Base-by-base conservation (phyloP, 352 stramenopile species). In the Pythium pyrilobum region DNA sequence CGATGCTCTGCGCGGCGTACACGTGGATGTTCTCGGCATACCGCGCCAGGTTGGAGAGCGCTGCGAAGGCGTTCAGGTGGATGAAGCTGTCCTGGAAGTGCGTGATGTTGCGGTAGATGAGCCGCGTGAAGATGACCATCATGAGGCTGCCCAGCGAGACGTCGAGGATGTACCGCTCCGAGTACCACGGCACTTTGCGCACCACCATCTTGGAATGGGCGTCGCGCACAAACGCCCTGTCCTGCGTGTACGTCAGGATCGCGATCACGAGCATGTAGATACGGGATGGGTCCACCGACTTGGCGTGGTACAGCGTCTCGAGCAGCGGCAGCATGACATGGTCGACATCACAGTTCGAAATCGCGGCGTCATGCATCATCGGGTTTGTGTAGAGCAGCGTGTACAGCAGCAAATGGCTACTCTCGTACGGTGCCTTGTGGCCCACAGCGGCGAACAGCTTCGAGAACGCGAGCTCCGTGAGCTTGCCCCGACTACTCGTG, bases 81-180 rank as follows among this genome's bases (percentile, higher is more conserved):
- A 93, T 74, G 33, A 88, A 86, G 18, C 71, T 84, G 59, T 93
- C 82, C 32, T 89, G 80, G 44, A 88, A 87, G 38, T 85, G 71
- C 12, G 77, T 85, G 41, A 93, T 87, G 63, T 93, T 93, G 39
- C 73, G 76, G 46, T 81, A 77, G 27, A 91, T 77, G 16, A 91
- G 52, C 3, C 82, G 78, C 34, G 75, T 82, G 46, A 93, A 85
- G 43, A 93, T 78, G 27, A 93, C 66, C 62, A 90, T 77, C 62
- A 89, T 77, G 7, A 90, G 56, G 27, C 78, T 90, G 18, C 78
- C 82, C 33, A 89, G 40, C 18, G 80, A 91, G 10, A 89, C 60
- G 44, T 91, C 80, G 27, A 86, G 45, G 46, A 93, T 85, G 66
- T 87, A 89, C 8, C 81, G 73, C 44, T 92, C 80, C 24, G 79